phyloP scores from a whole-genome alignment of 2,329 filamentous ascomycete genomes.

The Emergomyces orientalis region DNA sequence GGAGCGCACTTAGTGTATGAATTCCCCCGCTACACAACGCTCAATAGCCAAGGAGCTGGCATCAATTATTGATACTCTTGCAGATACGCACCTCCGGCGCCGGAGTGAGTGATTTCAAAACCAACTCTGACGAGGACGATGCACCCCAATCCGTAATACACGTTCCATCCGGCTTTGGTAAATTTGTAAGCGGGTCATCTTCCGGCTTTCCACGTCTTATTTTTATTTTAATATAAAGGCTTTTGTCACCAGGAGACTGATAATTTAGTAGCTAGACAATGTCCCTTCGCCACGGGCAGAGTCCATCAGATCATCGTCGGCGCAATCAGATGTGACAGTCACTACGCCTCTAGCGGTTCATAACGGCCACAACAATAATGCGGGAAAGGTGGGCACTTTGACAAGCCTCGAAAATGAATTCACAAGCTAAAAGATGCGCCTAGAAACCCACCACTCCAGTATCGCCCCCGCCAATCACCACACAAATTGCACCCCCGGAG shows the following conservation, averaged over 20 bases:
- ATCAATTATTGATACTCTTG: constrained; percentile 8
- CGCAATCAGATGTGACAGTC: constrained; percentile 27
- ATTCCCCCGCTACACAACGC: background rate
- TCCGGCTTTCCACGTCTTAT: background rate
- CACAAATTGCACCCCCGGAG: constrained; percentile 56
- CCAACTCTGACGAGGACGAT: constrained; percentile 56
- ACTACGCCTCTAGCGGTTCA: constrained; percentile 30
- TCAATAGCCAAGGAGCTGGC: background rate
- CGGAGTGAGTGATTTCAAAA: constrained; percentile 13
- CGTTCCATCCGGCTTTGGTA: constrained; percentile 70
- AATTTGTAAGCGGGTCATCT: constrained; percentile 54
- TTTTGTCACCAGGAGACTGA: constrained; percentile 1
- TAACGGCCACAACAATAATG: constrained; percentile 24
- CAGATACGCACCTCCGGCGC: constrained; percentile 27
- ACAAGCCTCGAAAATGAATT: constrained; percentile 3
- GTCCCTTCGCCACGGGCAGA: constrained; percentile 12
- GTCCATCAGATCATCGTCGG: constrained; percentile 22
- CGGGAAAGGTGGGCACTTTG: constrained; percentile 16
- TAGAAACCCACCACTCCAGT: constrained; percentile 37
- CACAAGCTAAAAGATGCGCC: constrained; percentile 9
- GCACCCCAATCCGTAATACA: constrained; percentile 79
- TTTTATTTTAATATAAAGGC: constrained; percentile 1
- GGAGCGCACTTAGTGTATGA: constrained; percentile 8
- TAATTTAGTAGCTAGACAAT: constrained; percentile 12
- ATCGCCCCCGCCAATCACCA: constrained; percentile 63